These are phyloP conservation scores for Pistacia vera DNA, from an alignment of 345 rosid species.

Conservation along the genomic window DNA sequence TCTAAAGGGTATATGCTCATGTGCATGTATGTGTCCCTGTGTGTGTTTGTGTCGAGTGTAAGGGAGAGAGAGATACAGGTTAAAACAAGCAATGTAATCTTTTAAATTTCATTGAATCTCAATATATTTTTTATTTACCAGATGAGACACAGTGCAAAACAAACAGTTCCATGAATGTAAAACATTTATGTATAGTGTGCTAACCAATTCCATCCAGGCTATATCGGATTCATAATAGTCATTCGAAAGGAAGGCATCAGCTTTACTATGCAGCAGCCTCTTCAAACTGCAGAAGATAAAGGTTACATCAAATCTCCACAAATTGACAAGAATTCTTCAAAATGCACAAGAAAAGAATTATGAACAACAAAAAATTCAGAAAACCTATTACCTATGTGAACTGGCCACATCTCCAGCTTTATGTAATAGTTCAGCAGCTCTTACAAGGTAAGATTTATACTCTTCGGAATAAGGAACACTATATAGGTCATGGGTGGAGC, in stretches of 20 bases:
- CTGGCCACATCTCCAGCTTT: slow-evolving; percentile 79
- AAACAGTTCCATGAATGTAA: background rate
- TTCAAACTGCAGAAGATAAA: slow-evolving; percentile 60
- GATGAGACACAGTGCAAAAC: background rate
- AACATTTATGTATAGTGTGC: slow-evolving; percentile 16
- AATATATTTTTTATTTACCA: background rate
- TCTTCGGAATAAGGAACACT: slow-evolving; percentile 67
- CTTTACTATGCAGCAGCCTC: slow-evolving; percentile 85
- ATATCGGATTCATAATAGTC: slow-evolving; percentile 88
- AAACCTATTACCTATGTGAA: slow-evolving; percentile 59
- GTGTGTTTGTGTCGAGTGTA: background rate
- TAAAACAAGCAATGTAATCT: too few relatives aligned
- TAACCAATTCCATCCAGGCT: slow-evolving; percentile 98
- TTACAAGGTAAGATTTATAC: slow-evolving; percentile 59
- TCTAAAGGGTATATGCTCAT: background rate
- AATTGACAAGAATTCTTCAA: background rate
- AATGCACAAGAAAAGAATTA: background rate
- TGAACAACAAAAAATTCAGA: slow-evolving; percentile 15
- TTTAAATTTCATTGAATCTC: too few relatives aligned
- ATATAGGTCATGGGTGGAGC: slow-evolving; percentile 51
- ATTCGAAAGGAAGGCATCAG: slow-evolving; percentile 88
- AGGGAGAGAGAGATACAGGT: too few relatives aligned
- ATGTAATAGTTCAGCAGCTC: slow-evolving; percentile 74
- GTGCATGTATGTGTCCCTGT: background rate
- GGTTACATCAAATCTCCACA: slow-evolving; percentile 15